These are phyloP conservation scores for Rhizopogon sp. DNA, from an alignment of 768 basidiomycete species.

Conservation along the genomic window DNA sequence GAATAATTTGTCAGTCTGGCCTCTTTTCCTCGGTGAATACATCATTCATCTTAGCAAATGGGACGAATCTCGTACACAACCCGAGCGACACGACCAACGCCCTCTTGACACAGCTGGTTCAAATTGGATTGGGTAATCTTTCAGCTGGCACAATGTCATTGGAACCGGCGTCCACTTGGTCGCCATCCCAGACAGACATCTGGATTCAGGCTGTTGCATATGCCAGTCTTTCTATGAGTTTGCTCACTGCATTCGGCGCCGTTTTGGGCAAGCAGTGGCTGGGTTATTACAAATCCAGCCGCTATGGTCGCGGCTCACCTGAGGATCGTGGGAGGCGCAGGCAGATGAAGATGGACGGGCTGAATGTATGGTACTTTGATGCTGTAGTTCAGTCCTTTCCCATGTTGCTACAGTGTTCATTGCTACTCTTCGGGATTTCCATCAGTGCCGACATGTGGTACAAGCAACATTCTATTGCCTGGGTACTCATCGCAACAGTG, in stretches of 20 bases:
- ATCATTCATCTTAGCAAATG: neutral
- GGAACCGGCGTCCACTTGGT: neutral
- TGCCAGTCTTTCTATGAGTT: conserved; percentile 1
- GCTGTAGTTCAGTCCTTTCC: conserved; percentile 1
- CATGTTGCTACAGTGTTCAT: neutral
- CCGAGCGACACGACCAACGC: neutral
- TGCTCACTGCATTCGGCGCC: conserved; percentile 10
- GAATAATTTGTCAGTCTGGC: neutral
- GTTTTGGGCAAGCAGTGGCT: conserved; percentile 5
- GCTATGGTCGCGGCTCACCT: neutral
- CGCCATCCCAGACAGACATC: neutral
- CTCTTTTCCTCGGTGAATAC: neutral
- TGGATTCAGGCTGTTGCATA: conserved; percentile 10
- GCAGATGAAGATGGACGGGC: conserved; percentile 2
- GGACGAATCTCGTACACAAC: neutral
- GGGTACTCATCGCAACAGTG: neutral
- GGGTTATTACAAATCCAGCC: conserved; percentile 1
- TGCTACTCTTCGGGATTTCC: conserved; percentile 2
- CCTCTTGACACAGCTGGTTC: neutral
- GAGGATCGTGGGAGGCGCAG: conserved; percentile 2
- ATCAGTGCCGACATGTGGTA: conserved; percentile 1
- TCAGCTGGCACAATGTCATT: neutral
- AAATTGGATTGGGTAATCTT: neutral
- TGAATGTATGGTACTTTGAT: conserved; percentile 3
- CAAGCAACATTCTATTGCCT: neutral